Conservation (phyloP, 163 green algal genomes). For the Coccomyxa subellipsoidea region DNA sequence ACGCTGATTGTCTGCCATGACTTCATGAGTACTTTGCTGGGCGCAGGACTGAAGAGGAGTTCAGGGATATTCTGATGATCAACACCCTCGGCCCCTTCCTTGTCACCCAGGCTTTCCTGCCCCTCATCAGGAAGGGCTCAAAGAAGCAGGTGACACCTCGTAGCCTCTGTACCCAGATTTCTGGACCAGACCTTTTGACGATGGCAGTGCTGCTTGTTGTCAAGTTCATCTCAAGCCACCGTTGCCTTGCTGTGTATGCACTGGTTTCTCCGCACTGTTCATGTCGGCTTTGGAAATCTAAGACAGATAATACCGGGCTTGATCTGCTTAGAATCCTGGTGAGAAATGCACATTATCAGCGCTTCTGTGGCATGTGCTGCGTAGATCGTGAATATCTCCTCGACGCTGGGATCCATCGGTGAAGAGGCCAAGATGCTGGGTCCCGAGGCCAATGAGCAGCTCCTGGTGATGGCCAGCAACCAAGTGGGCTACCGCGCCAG, state of each 20-base stretch:
- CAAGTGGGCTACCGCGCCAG: neutral
- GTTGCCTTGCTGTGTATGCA: no score
- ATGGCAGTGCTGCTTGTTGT: no score
- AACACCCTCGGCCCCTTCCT: neutral
- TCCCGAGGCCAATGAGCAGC: neutral
- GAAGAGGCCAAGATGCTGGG: neutral
- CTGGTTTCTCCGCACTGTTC: no score
- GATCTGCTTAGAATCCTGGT: no score
- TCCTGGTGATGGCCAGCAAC: neutral
- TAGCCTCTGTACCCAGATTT: no score
- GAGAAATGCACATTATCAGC: no score
- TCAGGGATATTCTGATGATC: neutral
- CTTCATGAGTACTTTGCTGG: no score
- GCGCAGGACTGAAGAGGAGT: neutral
- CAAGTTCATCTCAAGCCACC: no score
- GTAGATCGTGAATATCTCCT: neutral
- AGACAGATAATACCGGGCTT: no score
- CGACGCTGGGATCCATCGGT: neutral
- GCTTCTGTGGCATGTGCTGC: neutral
- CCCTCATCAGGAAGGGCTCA: slow-evolving; percentile 1
- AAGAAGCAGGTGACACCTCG: neutral
- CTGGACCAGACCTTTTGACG: no score
- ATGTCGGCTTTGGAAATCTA: no score
- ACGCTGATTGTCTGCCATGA: no score
- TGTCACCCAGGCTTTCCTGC: neutral